Conservation (phyloP, 345 rosid species). For the sweet orange (Citrus sinensis) region DVS_A1.0 CM039164.1:8586501-8587000, state of each 20-base stretch:
- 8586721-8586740: not conserved
- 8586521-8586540: not conserved
- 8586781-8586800: not conserved
- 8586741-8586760: not conserved
- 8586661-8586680: not conserved
- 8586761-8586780: not conserved
- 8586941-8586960: too few relatives aligned
- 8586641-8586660: not conserved
- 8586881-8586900: too few relatives aligned
- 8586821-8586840: not conserved
- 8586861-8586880: too few relatives aligned
- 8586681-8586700: not conserved
- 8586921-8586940: too few relatives aligned
- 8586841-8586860: not conserved
- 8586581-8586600: not conserved
- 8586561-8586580: not conserved
- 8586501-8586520: slow-evolving; percentile 11
- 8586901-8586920: too few relatives aligned
- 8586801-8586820: not conserved
- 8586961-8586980: too few relatives aligned
- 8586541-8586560: not conserved
- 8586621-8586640: not conserved
- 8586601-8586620: not conserved
- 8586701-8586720: not conserved
- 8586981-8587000: too few relatives aligned